phyloP scores from a whole-genome alignment of 2,329 filamentous ascomycete genomes.

The Penicillium sp. region DNA sequence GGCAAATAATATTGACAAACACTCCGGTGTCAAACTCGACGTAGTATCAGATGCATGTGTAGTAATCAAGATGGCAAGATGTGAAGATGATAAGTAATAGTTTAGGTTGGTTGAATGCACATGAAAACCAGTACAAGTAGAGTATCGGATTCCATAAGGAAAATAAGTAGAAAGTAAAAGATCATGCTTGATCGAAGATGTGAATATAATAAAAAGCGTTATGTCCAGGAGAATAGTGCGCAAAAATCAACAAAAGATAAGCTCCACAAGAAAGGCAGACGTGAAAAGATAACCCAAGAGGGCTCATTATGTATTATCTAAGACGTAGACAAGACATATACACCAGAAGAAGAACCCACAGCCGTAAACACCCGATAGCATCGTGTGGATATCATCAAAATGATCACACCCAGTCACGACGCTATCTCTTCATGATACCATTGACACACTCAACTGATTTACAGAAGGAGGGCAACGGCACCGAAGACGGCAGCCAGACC shows the following conservation, averaged over 20 bases:
- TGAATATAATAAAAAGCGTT: conserved; percentile 13
- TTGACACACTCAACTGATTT: conserved; percentile 25
- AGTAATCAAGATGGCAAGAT: not conserved
- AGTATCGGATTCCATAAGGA: not conserved
- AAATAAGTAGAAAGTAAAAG: conserved; percentile 1
- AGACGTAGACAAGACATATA: conserved; percentile 10
- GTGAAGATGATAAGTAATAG: not conserved
- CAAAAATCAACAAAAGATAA: conserved; percentile 8
- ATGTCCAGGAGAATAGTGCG: conserved; percentile 17
- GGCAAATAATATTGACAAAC: not conserved
- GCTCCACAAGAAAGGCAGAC: conserved; percentile 11
- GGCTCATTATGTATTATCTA: conserved; percentile 46
- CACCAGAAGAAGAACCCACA: conserved; percentile 3
- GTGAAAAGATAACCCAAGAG: conserved; percentile 11
- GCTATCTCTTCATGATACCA: conserved; percentile 3
- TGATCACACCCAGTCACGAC: not conserved
- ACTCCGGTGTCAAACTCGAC: not conserved
- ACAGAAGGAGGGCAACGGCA: conserved; percentile 50
- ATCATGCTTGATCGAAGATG: conserved; percentile 10
- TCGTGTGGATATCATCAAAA: not conserved
- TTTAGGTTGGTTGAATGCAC: not conserved
- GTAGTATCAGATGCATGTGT: not conserved
- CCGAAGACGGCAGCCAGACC: conserved; percentile 55
- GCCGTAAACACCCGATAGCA: conserved; percentile 14
- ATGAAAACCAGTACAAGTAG: too few relatives aligned